These are phyloP conservation scores for Macroventuria anomochaeta DNA, from an alignment of 2,329 filamentous ascomycete species.

Conservation along the genomic window DNA sequence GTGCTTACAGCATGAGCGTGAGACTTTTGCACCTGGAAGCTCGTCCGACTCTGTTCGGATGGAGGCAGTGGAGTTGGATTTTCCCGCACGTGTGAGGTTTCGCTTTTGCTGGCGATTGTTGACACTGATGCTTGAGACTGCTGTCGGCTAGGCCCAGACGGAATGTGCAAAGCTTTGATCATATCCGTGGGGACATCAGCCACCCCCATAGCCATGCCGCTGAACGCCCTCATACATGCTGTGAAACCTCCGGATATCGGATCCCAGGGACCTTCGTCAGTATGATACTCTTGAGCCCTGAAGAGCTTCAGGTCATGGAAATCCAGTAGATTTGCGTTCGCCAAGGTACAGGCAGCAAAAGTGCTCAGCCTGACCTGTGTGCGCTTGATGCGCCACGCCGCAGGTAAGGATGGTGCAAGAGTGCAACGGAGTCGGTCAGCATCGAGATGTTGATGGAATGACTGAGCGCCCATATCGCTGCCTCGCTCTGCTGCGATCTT, in stretches of 20 bases:
- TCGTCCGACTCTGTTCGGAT: not conserved
- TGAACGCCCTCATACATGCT: conserved; percentile 66
- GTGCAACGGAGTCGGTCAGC: conserved; percentile 33
- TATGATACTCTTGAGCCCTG: conserved; percentile 20
- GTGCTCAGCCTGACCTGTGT: conserved; percentile 30
- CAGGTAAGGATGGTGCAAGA: conserved; percentile 29
- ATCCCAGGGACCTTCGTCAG: conserved; percentile 25
- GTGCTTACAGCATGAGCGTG: no score
- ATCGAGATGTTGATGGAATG: conserved; percentile 34
- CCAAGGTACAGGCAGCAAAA: conserved; percentile 34
- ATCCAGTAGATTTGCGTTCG: conserved; percentile 21
- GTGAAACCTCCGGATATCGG: conserved; percentile 24
- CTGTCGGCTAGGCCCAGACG: conserved; percentile 8
- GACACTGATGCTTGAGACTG: conserved; percentile 13
- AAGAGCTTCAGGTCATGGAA: conserved; percentile 28
- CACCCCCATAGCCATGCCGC: conserved; percentile 72
- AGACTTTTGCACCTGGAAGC: no score
- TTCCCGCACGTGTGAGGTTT: not conserved
- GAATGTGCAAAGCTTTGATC: conserved; percentile 43
- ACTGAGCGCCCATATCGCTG: conserved; percentile 31
- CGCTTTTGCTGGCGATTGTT: no score
- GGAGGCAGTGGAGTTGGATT: not conserved
- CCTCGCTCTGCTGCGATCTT: conserved; percentile 38
- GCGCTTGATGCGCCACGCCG: conserved; percentile 34
- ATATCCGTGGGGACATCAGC: conserved; percentile 68